Percentiles rank a stretch among this genome's conserved stretches.
phyloP scores from a whole-genome alignment of 352 stramenopile genomes.

The Pythium oligandrum region DNA sequence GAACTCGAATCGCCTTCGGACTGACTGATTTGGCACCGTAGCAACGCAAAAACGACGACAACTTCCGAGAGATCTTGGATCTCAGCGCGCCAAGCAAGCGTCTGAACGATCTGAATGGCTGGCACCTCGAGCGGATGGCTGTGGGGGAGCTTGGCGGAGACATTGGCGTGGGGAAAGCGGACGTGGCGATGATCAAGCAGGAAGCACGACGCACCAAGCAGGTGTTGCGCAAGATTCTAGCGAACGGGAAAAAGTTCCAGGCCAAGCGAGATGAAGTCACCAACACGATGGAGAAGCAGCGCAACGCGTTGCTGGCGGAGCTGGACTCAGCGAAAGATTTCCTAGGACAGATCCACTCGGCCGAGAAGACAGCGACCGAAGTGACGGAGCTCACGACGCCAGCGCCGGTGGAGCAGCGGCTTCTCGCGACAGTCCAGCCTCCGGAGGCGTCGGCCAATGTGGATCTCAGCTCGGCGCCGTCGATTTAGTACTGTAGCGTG shows the following conservation, averaged over 20 bases:
- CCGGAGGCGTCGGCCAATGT: constrained; percentile 34
- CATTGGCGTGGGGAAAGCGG: constrained; percentile 17
- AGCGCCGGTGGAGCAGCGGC: constrained; percentile 54
- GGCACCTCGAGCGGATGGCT: constrained; percentile 80
- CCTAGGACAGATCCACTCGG: constrained; percentile 56
- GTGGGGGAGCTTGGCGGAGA: constrained; percentile 62
- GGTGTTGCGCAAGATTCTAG: constrained; percentile 47
- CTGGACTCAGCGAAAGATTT: constrained; percentile 70
- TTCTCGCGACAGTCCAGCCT: constrained; percentile 52
- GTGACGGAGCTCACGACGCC: constrained; percentile 47
- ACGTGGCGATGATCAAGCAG: constrained; percentile 57
- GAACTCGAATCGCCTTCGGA: no score
- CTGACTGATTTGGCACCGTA: constrained; percentile 7
- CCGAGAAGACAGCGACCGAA: constrained; percentile 27
- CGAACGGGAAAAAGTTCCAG: constrained; percentile 45
- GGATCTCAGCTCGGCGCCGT: constrained; percentile 41
- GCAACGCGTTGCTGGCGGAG: constrained; percentile 55
- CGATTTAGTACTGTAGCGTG: constrained; percentile 27
- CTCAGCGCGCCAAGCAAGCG: constrained; percentile 52
- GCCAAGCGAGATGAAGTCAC: constrained; percentile 53
- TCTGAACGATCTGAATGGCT: constrained; percentile 62
- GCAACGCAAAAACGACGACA: constrained; percentile 77
- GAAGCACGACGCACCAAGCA: constrained; percentile 57
- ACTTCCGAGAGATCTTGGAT: constrained; percentile 69
- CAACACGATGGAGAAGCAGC: constrained; percentile 65